Base-by-base conservation (phyloP, 2,329 filamentous ascomycete species). In the Balansia obtecta region DNA sequence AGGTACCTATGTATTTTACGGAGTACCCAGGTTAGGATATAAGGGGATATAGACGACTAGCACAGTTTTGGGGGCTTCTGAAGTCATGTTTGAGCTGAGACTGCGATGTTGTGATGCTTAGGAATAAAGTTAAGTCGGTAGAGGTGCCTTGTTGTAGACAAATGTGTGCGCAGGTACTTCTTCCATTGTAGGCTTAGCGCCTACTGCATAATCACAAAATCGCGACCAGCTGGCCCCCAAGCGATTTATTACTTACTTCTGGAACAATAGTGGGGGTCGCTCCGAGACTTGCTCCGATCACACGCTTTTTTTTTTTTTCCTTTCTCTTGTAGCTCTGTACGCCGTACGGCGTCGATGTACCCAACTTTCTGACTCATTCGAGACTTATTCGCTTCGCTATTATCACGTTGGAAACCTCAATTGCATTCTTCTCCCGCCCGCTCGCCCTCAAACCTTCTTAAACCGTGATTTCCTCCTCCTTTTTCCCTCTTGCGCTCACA, bases 211-310 rank as follows among this genome's bases (percentile, higher is more conserved):
- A 27, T 27, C 27, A 27, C 27, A 27, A 27, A 27, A 27, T 27
- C 7, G 27, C 27, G 27, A 27, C 27, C 27, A 27, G 27, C 22
- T 27, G 27, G 22, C 22, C 22, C 22, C 22, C 22, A 27, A 27
- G 22, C 6, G 27, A 27, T 27, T 27, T 15, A 37, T 37, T 37
- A 37, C 11, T 37, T 12, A 37, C 34, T 9, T 4, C 20, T 44
- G 18, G 20, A 2, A 44, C 32, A 38, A 40, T 46, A 46, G 52
- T 62, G 61, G 61, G 58, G 57, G 8, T 53, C 20, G 54, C 58
- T 63, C 61, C 61, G 61, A 63, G 55, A 55, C 54, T 49, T 49
- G 54, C 57, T 62, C 61, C 61, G 60, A 56, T 57, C 52, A 33
- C 27, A 27, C 27, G 38, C 38, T 53, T 45, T 49, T 39, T 43